A percentile compares a stretch with the other conserved stretches of the same genome.
Conservation (phyloP, 2,329 filamentous ascomycete genomes). For the Pseudonectria foliicola region DNA sequence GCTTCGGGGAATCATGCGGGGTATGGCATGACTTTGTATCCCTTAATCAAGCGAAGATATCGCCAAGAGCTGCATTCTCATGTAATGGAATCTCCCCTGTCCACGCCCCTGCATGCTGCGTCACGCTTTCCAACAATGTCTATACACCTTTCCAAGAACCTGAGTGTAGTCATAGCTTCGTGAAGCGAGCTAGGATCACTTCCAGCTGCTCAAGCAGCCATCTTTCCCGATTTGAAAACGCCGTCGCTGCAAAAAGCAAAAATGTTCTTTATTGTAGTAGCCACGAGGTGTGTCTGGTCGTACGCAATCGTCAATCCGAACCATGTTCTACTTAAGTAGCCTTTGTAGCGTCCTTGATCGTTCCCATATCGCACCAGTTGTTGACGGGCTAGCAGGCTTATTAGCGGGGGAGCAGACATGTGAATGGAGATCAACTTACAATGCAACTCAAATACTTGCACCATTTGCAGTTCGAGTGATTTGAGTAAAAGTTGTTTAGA, state of each 20-base stretch:
- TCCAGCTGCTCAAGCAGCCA: slow-evolving; percentile 5
- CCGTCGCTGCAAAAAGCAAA: slow-evolving; percentile 27
- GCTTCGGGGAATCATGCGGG: slow-evolving; percentile 11
- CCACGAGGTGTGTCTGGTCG: not conserved
- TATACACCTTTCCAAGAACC: no score
- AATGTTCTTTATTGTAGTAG: slow-evolving; percentile 4
- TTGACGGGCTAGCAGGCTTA: slow-evolving; percentile 47
- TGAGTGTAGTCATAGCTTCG: slow-evolving; percentile 10
- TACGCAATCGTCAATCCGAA: not conserved
- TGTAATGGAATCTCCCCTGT: slow-evolving; percentile 16
- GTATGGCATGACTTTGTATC: slow-evolving; percentile 16
- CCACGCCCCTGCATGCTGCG: slow-evolving; percentile 6
- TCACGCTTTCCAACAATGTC: not conserved
- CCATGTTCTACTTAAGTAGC: not conserved
- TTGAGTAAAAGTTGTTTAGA: slow-evolving; percentile 84
- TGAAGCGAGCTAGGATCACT: slow-evolving; percentile 7
- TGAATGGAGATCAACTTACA: slow-evolving; percentile 49
- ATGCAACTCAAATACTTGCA: slow-evolving; percentile 94
- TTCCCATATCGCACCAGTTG: slow-evolving; percentile 57
- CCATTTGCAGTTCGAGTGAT: slow-evolving; percentile 72
- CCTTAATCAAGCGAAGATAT: slow-evolving; percentile 5
- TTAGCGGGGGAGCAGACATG: slow-evolving; percentile 14
- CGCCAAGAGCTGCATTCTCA: slow-evolving; percentile 21
- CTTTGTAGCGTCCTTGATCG: slow-evolving; percentile 17
- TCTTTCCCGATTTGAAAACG: slow-evolving; percentile 18